phyloP scores from a whole-genome alignment of 2,329 filamentous ascomycete species.

The Colletotrichum salicis region DNA sequence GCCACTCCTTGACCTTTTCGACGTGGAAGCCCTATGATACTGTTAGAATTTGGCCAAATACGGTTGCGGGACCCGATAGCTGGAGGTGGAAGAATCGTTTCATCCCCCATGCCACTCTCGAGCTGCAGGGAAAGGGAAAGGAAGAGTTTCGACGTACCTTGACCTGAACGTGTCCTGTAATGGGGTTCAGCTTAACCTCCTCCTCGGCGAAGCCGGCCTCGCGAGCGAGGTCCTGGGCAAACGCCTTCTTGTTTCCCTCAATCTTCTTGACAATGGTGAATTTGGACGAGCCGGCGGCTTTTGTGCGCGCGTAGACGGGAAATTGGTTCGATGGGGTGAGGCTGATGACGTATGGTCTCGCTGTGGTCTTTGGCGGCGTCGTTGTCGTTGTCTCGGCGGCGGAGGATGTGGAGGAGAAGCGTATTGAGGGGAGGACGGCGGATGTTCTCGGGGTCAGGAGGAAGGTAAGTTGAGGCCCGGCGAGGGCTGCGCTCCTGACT shows the following conservation, averaged over 20 bases:
- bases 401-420: conserved; percentile 32
- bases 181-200: conserved; percentile 63
- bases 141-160: conserved; percentile 63
- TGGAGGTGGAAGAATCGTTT: neutral
- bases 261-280: conserved; percentile 82
- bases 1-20: conserved; percentile 25
- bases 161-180: conserved; percentile 80
- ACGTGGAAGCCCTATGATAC: conserved; percentile 22
- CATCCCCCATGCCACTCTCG: neutral
- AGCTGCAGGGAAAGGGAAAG: neutral
- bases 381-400: conserved; percentile 8
- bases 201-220: conserved; percentile 67
- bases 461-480: neutral
- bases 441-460: conserved; percentile 8
- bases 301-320: conserved; percentile 79
- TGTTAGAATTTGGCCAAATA: neutral
- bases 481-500: conserved; percentile 4
- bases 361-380: conserved; percentile 42
- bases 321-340: conserved; percentile 78
- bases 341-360: conserved; percentile 73
- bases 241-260: conserved; percentile 73
- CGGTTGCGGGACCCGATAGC: neutral
- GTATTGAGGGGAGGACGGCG: conserved; percentile 15
- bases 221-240: conserved; percentile 72
- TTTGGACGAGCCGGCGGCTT: conserved; percentile 79